phyloP scores from a whole-genome alignment of 2,329 filamentous ascomycete genomes.

The Fusarium coffeatum region DNA sequence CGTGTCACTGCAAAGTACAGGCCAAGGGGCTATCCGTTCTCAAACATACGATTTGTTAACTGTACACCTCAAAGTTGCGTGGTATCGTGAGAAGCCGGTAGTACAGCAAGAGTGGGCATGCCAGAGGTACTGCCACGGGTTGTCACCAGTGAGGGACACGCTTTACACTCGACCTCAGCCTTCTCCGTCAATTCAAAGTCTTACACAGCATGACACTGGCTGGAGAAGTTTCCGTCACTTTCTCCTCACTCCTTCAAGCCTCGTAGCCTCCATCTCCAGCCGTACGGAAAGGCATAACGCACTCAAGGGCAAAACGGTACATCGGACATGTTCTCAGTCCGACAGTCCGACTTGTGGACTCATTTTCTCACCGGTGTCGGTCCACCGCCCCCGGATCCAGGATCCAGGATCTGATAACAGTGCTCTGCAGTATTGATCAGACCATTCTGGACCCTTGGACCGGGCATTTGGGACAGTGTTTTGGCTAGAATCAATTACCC shows the following conservation, averaged over 20 bases:
- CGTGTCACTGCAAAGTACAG: background rate
- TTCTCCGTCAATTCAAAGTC: background rate
- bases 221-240: background rate
- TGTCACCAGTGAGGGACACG: background rate
- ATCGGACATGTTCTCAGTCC: background rate
- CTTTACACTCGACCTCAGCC: background rate
- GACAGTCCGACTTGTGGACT: background rate
- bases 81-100: background rate
- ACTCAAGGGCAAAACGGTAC: background rate
- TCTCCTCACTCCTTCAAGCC: background rate
- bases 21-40: background rate
- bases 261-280: background rate
- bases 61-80: background rate
- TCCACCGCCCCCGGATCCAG: background rate
- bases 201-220: background rate
- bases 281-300: background rate
- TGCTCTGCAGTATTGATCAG: background rate
- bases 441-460: background rate
- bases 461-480: background rate
- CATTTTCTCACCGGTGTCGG: background rate
- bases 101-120: fast-evolving
- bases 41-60: background rate
- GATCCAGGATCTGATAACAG: background rate
- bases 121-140: background rate
- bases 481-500: background rate